Evolutionary conservation across 2,329 filamentous ascomycete species (phyloP).

Genomic region (Sporothrix phasma): DNA sequence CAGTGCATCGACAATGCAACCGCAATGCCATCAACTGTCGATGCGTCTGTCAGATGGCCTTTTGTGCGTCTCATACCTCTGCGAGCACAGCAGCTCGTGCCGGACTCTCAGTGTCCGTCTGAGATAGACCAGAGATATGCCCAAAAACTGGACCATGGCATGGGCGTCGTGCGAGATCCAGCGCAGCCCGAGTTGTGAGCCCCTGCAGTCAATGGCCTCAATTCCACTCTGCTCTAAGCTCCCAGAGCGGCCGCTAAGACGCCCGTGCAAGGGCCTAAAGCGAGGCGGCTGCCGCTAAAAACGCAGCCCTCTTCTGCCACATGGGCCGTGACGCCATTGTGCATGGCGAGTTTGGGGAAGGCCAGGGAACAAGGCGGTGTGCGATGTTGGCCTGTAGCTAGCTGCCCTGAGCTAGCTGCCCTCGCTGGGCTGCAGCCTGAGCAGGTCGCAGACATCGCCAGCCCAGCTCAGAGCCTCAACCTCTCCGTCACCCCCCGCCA

Average conservation of each 20-base stretch:
- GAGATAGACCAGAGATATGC: too few species aligned
- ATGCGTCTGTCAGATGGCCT: neutral
- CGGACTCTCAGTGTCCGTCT: too few species aligned
- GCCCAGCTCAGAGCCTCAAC: neutral
- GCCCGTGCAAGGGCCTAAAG: neutral
- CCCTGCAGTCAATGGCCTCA: neutral
- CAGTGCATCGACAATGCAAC: neutral
- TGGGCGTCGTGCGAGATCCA: neutral
- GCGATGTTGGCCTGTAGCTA: neutral
- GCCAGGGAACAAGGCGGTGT: neutral
- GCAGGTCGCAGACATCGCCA: neutral
- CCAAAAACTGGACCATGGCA: neutral
- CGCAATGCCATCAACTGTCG: neutral
- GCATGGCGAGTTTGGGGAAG: neutral
- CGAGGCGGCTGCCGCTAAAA: neutral
- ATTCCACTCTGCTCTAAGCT: neutral
- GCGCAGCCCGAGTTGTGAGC: neutral
- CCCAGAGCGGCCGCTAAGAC: neutral
- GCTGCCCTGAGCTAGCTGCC: neutral
- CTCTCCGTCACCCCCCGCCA: neutral
- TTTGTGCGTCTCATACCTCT: neutral
- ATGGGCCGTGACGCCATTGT: conserved; percentile 16
- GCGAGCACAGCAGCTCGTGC: neutral
- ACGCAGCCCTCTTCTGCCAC: neutral
- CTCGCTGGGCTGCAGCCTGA: neutral